Evolutionary conservation across 164 flowering plant genomes (phyloP).

Genomic region (Magnolia kwangsiensis): DNA sequence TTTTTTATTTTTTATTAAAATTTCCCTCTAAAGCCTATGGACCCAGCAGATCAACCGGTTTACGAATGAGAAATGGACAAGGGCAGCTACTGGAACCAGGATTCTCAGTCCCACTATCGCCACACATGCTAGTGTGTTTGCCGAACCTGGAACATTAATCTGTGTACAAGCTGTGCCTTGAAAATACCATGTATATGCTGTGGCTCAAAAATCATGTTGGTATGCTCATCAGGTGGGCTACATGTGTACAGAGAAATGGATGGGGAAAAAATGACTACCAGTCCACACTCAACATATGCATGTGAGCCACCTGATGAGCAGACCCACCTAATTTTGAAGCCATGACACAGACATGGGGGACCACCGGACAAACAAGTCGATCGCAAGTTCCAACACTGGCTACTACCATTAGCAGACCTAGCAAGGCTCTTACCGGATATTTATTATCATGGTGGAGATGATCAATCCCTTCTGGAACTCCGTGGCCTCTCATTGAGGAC

Average conservation of each 20-base stretch:
- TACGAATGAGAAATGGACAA: background rate
- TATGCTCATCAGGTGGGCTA: too few relatives aligned
- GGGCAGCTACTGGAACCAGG: background rate
- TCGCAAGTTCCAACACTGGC: background rate
- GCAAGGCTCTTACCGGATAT: background rate
- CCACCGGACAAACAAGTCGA: too few relatives aligned
- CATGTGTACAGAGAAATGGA: too few relatives aligned
- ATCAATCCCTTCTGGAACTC: conserved; percentile 3
- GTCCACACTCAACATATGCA: too few relatives aligned
- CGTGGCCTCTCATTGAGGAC: background rate
- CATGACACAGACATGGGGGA: background rate
- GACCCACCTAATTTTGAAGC: background rate
- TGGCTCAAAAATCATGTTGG: too few relatives aligned
- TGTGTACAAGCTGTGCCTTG: too few relatives aligned
- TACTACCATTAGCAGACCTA: background rate
- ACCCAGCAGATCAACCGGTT: background rate
- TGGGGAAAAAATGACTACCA: too few relatives aligned
- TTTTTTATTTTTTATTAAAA: too few relatives aligned
- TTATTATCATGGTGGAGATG: background rate
- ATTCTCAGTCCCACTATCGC: background rate
- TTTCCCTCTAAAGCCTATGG: background rate
- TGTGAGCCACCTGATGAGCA: too few relatives aligned
- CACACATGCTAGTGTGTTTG: background rate
- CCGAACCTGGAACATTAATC: background rate
- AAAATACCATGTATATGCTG: too few relatives aligned